Conservation (phyloP, 78 protist genomes). For the Chrysochromulina parva region DNA sequence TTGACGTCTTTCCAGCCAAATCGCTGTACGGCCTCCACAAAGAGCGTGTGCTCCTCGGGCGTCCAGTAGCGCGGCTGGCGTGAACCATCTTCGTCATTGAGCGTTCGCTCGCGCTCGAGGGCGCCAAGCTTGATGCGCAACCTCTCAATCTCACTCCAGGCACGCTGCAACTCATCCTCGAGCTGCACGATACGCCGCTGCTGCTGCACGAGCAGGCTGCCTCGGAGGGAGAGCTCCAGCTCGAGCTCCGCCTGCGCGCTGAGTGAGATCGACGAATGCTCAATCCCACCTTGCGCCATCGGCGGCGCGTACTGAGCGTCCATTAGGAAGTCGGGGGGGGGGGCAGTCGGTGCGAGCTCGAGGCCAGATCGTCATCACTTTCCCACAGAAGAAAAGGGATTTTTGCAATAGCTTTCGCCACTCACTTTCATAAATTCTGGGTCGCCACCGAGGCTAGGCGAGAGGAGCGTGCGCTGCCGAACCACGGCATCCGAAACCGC, state of each 20-base stretch:
- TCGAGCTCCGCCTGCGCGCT: background rate
- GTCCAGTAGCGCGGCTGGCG: background rate
- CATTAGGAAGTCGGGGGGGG: too few relatives aligned
- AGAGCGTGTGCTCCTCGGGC: slow-evolving; percentile 31
- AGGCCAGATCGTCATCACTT: too few relatives aligned
- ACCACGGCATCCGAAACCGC: too few relatives aligned
- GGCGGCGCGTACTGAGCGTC: too few relatives aligned
- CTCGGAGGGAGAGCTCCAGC: background rate
- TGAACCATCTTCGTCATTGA: background rate
- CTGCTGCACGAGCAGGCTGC: slow-evolving; percentile 12
- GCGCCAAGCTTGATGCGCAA: background rate
- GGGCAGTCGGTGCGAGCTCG: too few relatives aligned
- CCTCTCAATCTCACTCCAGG: background rate
- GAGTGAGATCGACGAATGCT: too few relatives aligned
- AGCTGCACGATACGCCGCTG: background rate
- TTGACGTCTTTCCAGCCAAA: slow-evolving; percentile 35
- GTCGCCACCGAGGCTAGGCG: too few relatives aligned
- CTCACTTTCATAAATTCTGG: too few relatives aligned
- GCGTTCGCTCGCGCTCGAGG: background rate
- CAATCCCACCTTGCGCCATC: too few relatives aligned
- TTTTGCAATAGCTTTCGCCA: too few relatives aligned
- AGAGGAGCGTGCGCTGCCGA: too few relatives aligned
- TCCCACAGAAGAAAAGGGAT: too few relatives aligned
- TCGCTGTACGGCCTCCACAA: background rate
- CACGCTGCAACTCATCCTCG: background rate